A percentile compares a stretch with the other conserved stretches of the same genome.
phyloP scores from a whole-genome alignment of 306 rosid genomes.

The Dalbergia oliveri region DNA sequence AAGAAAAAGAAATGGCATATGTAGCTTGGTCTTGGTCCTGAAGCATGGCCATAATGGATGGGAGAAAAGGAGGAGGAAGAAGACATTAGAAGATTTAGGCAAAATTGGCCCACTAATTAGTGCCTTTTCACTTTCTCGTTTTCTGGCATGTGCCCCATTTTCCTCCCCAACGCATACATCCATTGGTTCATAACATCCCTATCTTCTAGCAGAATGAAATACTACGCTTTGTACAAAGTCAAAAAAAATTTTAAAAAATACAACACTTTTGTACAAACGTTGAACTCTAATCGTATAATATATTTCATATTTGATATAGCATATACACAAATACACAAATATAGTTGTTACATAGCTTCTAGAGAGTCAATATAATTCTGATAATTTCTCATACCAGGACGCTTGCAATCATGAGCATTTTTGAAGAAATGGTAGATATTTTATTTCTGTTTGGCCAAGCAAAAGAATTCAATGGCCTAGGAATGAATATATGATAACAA shows the following conservation, averaged over 20 bases:
- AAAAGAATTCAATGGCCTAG: background rate
- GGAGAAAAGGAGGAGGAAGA: slow-evolving; percentile 34
- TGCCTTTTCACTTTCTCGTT: slow-evolving; percentile 57
- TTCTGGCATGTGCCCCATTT: slow-evolving; percentile 55
- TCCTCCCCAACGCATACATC: slow-evolving; percentile 30
- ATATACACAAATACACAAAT: background rate
- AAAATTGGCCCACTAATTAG: slow-evolving; percentile 64
- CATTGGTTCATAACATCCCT: slow-evolving; percentile 34
- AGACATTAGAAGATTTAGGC: slow-evolving; percentile 52
- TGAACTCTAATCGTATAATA: slow-evolving; percentile 13
- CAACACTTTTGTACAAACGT: background rate
- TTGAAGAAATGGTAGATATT: slow-evolving; percentile 39
- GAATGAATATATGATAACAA: no score
- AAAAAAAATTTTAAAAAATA: background rate
- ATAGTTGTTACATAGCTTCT: slow-evolving; percentile 39
- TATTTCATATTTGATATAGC: background rate
- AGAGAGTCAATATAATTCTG: slow-evolving; percentile 49
- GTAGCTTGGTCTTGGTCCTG: slow-evolving; percentile 46
- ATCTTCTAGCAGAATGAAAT: slow-evolving; percentile 4
- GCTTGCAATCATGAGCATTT: slow-evolving; percentile 24
- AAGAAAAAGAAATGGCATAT: slow-evolving; percentile 13
- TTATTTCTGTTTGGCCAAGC: background rate
- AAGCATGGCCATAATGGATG: slow-evolving; percentile 52
- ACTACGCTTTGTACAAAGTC: slow-evolving; percentile 31
- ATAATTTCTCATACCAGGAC: slow-evolving; percentile 12